Evolutionary conservation across 1,284 basidiomycete genomes (phyloP).

Genomic region (Pyrrhoderma lamaoense): DNA sequence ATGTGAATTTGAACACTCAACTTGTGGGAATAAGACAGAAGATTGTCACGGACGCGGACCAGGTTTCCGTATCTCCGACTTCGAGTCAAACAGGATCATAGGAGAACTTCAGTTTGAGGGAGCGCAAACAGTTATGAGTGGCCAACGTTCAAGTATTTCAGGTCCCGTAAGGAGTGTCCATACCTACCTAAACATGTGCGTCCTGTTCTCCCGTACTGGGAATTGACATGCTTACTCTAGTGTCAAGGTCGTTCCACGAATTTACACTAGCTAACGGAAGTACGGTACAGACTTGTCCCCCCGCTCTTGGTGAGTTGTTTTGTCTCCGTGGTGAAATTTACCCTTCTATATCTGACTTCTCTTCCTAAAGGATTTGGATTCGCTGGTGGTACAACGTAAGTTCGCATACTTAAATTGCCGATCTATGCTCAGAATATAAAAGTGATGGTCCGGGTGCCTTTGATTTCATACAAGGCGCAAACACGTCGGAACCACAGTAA

Average conservation of each 20-base stretch:
- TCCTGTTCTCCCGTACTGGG: no score
- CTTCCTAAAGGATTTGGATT: conserved; percentile 52
- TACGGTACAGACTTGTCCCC: conserved; percentile 64
- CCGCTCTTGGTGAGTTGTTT: conserved; percentile 59
- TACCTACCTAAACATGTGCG: conserved; percentile 60
- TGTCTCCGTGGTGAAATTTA: not conserved
- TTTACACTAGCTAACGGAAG: conserved; percentile 65
- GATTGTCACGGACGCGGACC: conserved; percentile 71
- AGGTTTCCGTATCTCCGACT: conserved; percentile 64
- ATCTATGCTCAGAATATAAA: no score
- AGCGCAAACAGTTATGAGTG: conserved; percentile 33
- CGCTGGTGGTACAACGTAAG: conserved; percentile 75
- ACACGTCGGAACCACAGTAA: conserved; percentile 50
- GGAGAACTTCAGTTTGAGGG: conserved; percentile 60
- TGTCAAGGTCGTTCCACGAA: conserved; percentile 59
- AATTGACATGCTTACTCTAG: no score
- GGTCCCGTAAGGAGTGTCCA: conserved; percentile 63
- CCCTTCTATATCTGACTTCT: conserved; percentile 5
- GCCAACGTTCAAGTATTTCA: conserved; percentile 9
- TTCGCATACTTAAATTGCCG: conserved; percentile 9
- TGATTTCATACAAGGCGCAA: conserved; percentile 75
- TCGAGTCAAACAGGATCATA: conserved; percentile 64
- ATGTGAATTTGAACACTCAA: conserved; percentile 62
- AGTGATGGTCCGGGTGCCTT: conserved; percentile 78
- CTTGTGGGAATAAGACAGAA: conserved; percentile 61